Conservation (phyloP, 257 asterid genomes). For the Scutellaria galericulata region DNA sequence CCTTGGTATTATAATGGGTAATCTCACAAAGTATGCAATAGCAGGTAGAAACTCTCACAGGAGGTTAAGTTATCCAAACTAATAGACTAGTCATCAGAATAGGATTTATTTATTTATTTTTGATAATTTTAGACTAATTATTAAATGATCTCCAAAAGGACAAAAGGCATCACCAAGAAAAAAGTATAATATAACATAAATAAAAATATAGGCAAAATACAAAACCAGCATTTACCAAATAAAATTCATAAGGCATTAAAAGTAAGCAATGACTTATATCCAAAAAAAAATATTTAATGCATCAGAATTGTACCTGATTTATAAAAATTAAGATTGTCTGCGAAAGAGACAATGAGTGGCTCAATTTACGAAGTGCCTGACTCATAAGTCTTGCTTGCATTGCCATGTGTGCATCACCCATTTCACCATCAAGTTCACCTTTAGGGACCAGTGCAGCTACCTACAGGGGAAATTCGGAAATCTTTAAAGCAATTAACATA, state of each 20-base stretch:
- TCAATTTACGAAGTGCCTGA: slow-evolving; percentile 94
- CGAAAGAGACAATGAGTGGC: slow-evolving; percentile 92
- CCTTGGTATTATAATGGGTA: no score
- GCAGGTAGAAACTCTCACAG: no score
- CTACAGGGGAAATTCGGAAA: slow-evolving; percentile 47
- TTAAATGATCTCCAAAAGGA: no score
- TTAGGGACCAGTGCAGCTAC: slow-evolving; percentile 99
- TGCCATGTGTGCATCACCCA: slow-evolving; percentile 99
- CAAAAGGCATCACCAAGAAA: no score
- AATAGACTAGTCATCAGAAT: no score
- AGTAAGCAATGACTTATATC: background rate
- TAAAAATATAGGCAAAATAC: background rate
- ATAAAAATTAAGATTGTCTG: slow-evolving; percentile 87
- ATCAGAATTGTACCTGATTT: slow-evolving; percentile 67
- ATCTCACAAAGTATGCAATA: no score
- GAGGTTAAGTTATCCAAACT: no score
- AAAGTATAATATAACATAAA: background rate
- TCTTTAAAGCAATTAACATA: slow-evolving; percentile 20
- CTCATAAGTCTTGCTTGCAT: slow-evolving; percentile 99
- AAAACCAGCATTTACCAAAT: background rate
- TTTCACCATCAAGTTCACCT: slow-evolving; percentile 98
- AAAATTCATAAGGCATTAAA: background rate
- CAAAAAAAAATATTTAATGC: slow-evolving; percentile 6
- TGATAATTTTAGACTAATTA: no score
- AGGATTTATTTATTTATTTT: no score